Evolutionary conservation across 2,329 filamentous ascomycete species (phyloP).

Genomic region (Aspergillus novofumigatus): DNA sequence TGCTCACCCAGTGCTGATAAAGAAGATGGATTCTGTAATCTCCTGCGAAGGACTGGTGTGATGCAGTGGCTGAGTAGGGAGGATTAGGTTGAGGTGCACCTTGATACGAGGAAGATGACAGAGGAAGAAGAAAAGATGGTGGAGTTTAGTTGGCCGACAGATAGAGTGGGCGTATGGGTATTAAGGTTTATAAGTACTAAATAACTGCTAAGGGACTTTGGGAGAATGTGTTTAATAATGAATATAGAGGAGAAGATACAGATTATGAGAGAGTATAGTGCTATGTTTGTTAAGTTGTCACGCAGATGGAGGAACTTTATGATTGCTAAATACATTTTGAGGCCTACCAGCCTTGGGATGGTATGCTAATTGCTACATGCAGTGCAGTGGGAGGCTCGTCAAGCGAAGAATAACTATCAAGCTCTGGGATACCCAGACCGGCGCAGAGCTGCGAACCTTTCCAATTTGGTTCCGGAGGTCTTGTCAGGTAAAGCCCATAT

Average conservation of each 20-base stretch:
- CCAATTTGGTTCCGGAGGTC: too few species aligned
- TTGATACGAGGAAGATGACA: conserved; percentile 4
- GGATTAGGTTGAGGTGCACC: conserved; percentile 2
- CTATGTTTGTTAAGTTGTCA: conserved; percentile 13
- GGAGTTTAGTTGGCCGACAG: conserved; percentile 12
- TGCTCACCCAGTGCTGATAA: conserved; percentile 8
- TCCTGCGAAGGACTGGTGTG: conserved; percentile 11
- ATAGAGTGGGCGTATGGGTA: conserved; percentile 15
- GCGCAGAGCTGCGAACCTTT: too few species aligned
- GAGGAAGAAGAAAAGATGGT: conserved; percentile 11
- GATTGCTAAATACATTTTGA: not conserved
- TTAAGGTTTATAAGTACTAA: conserved; percentile 8
- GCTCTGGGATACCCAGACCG: too few species aligned
- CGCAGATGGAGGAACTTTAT: conserved; percentile 14
- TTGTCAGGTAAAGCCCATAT: too few species aligned
- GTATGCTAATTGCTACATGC: not conserved
- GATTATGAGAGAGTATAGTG: conserved; percentile 15
- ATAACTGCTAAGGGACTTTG: conserved; percentile 9
- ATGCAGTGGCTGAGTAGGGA: conserved; percentile 9
- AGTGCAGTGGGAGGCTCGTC: not conserved
- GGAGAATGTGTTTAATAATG: conserved; percentile 8
- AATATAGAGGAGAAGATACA: conserved; percentile 8
- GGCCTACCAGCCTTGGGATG: not conserved
- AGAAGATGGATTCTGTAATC: conserved; percentile 13
- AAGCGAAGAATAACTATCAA: too few species aligned